Conservation (phyloP, 2,329 filamentous ascomycete genomes). For the Nigrospora osmanthi region DNA sequence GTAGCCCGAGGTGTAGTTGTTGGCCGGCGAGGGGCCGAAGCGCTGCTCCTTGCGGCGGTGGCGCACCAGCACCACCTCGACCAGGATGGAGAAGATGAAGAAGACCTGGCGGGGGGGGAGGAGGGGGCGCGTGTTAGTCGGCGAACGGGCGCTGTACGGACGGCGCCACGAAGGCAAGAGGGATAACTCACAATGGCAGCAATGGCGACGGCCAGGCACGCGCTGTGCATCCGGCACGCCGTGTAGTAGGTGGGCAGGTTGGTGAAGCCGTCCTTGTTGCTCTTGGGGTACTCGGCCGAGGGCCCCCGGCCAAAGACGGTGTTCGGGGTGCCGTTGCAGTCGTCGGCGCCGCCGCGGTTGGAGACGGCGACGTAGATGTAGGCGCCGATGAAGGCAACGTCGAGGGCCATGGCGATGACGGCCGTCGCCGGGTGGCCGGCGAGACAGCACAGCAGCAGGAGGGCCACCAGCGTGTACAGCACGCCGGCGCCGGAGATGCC, state of each 20-base stretch:
- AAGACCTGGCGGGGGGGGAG: constrained; percentile 34
- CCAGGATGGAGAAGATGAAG: constrained; percentile 64
- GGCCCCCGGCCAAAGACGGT: constrained; percentile 64
- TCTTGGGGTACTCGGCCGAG: constrained; percentile 36
- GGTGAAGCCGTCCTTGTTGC: constrained; percentile 40
- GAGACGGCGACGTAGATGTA: constrained; percentile 78
- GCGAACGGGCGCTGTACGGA: not conserved
- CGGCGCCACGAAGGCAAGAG: constrained; percentile 26
- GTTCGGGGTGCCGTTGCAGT: constrained; percentile 52
- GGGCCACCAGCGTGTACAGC: constrained; percentile 66
- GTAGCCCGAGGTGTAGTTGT: constrained; percentile 30
- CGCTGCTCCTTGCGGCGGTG: constrained; percentile 51
- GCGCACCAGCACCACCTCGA: constrained; percentile 61
- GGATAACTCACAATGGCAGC: constrained; percentile 55
- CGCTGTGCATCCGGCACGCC: constrained; percentile 71
- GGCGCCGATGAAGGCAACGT: constrained; percentile 65
- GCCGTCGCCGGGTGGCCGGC: constrained; percentile 69
- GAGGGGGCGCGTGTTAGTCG: too few relatives aligned
- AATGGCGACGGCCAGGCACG: constrained; percentile 69
- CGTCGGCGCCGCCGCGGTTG: constrained; percentile 59
- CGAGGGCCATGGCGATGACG: constrained; percentile 64
- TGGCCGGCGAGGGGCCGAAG: constrained; percentile 30
- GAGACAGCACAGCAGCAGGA: constrained; percentile 70
- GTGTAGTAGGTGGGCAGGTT: constrained; percentile 36
- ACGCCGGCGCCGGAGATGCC: constrained; percentile 70